Evolutionary conservation across 257 asterid genomes (phyloP).

Genomic region (Primulina eburnea): DNA sequence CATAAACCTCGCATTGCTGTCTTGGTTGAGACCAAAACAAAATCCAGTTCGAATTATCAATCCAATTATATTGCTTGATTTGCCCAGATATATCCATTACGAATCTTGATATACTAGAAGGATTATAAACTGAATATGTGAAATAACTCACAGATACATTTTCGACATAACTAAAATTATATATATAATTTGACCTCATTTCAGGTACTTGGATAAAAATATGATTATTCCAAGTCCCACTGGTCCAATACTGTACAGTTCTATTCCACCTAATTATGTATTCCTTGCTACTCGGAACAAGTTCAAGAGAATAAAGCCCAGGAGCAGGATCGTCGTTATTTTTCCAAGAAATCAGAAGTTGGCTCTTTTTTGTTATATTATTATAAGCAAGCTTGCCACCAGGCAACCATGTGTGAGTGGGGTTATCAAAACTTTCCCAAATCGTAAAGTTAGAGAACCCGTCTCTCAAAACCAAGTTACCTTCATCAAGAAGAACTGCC

Average conservation of each 20-base stretch:
- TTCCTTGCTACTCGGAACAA: conserved; percentile 37
- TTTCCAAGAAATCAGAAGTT: conserved; percentile 70
- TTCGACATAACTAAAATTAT: conserved; percentile 36
- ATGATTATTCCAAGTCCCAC: conserved; percentile 65
- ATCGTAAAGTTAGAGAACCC: conserved; percentile 25
- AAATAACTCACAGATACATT: conserved; percentile 40
- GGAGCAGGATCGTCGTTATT: conserved; percentile 70
- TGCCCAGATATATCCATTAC: conserved; percentile 50
- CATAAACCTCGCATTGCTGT: conserved; percentile 54
- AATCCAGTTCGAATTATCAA: conserved; percentile 29
- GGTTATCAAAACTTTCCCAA: conserved; percentile 70
- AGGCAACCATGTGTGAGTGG: conserved; percentile 67
- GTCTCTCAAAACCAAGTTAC: conserved; percentile 56
- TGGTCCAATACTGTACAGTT: conserved; percentile 48
- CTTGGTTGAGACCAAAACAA: conserved; percentile 50
- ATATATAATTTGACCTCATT: conserved; percentile 42
- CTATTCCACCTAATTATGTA: conserved; percentile 54
- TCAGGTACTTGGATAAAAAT: conserved; percentile 61
- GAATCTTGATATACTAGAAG: conserved; percentile 30
- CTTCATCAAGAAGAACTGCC: conserved; percentile 59
- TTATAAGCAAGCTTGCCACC: conserved; percentile 55
- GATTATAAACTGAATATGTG: conserved; percentile 40
- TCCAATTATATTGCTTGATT: conserved; percentile 38
- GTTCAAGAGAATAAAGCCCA: conserved; percentile 66
- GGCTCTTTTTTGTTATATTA: conserved; percentile 39